A percentile compares a stretch with the other conserved stretches of the same genome.
These are phyloP conservation scores for Candida chilensis DNA, from an alignment of 805 yeast genomes.

Conservation along the genomic window DNA sequence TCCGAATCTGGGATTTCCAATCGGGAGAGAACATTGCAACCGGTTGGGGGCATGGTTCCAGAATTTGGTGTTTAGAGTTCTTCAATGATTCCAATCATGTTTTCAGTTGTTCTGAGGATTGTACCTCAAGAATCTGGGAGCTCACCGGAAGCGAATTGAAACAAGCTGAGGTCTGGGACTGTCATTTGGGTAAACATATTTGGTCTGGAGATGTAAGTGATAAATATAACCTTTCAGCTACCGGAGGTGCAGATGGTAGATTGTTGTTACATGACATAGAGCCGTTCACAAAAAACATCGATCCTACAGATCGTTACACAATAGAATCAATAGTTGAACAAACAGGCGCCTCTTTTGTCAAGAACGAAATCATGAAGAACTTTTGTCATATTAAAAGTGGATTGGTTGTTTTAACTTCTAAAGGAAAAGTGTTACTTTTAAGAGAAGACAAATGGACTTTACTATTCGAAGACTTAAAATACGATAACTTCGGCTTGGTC, in stretches of 20 bases:
- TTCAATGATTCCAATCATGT: slow-evolving; percentile 24
- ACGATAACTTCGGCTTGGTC: slow-evolving; percentile 13
- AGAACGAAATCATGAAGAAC: slow-evolving; percentile 54
- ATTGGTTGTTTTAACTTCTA: slow-evolving; percentile 46
- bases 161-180: slow-evolving; percentile 44
- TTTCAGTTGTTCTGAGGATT: slow-evolving; percentile 79
- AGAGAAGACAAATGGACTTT: slow-evolving; percentile 15
- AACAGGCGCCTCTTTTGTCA: slow-evolving; percentile 15
- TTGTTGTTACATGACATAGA: slow-evolving; percentile 52
- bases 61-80: slow-evolving; percentile 81
- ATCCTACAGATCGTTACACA: slow-evolving; percentile 15
- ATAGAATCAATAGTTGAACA: slow-evolving; percentile 20
- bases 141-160: slow-evolving; percentile 23
- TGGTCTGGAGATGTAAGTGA: slow-evolving; percentile 69
- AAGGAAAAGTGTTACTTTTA: slow-evolving; percentile 39
- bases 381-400: slow-evolving; percentile 39
- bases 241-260: slow-evolving; percentile 94
- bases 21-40: slow-evolving; percentile 54
- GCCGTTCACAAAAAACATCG: slow-evolving; percentile 5
- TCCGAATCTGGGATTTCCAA: slow-evolving; percentile 60
- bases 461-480: slow-evolving; percentile 12
- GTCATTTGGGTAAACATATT: slow-evolving; percentile 77
- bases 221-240: slow-evolving; percentile 42
- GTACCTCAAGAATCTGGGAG: slow-evolving; percentile 76
- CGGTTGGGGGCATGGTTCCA: slow-evolving; percentile 96